A percentile compares a stretch with the other conserved stretches of the same genome.
Evolutionary conservation across 345 rosid species (phyloP).

Genomic region (Eutrema yunnanense): DNA sequence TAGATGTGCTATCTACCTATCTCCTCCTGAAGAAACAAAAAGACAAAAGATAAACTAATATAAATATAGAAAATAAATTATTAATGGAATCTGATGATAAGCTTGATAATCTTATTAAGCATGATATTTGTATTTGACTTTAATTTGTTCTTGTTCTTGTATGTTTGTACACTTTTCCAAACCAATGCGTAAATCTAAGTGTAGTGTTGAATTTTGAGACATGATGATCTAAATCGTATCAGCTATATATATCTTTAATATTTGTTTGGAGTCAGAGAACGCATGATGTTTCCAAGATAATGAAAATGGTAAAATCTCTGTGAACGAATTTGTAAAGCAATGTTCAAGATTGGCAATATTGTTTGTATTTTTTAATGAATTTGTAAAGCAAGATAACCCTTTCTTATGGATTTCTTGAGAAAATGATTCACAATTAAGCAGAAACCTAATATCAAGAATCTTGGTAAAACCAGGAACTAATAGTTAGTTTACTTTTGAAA

Average conservation of each 20-base stretch:
- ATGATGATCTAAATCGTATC: slow-evolving; percentile 21
- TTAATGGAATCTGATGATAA: background rate
- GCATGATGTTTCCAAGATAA: slow-evolving; percentile 19
- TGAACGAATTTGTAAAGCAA: background rate
- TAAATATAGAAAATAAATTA: background rate
- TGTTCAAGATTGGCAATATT: background rate
- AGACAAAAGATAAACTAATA: background rate
- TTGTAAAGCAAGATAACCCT: background rate
- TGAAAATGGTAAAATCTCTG: background rate
- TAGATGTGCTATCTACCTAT: too few species aligned
- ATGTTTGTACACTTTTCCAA: slow-evolving; percentile 16
- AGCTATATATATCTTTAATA: background rate
- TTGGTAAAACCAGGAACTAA: background rate
- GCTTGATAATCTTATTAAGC: slow-evolving; percentile 3
- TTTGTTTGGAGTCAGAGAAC: slow-evolving; percentile 11
- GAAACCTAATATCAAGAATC: background rate
- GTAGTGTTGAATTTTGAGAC: slow-evolving; percentile 10
- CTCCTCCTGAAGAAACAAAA: background rate
- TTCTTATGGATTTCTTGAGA: background rate
- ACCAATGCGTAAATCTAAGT: slow-evolving; percentile 17
- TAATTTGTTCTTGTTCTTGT: background rate
- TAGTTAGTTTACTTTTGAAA: background rate
- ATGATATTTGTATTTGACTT: slow-evolving; percentile 16
- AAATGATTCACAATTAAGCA: background rate
- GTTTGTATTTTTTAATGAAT: background rate